Base-by-base conservation (phyloP, 768 basidiomycete species). In the Clavulina sp. region DNA sequence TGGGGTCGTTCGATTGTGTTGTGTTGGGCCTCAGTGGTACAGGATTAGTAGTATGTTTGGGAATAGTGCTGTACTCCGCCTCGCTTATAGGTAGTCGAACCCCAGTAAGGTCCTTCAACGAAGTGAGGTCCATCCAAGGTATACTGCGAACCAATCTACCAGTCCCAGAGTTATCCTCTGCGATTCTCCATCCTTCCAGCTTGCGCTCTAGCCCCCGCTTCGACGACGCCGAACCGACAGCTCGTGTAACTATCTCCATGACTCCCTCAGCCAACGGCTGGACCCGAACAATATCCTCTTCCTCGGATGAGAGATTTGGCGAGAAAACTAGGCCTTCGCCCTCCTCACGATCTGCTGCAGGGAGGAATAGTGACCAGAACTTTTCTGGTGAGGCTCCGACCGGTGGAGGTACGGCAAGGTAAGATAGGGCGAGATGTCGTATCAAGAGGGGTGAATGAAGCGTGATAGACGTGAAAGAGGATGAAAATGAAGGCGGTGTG, bases 311-410 rank as follows among this genome's bases (percentile, higher is more conserved):
- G n/a, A n/a, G n/a, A n/a, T n/a, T n/a, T n/a, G n/a, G n/a, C 13
- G 43, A 46, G 43, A 46, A 46, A 13, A 24, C 43, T 9, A 86
- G 66, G 51, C 65, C 64, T 57, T 81, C 75, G 38, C 72, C 70
- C 57, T 88, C 78, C 52, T 72, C 61, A 76, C 78, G 51, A 4
- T 50, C 49, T 4, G 78, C 75, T 52, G 84, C 62, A 0, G 84
- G 81, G 5, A 77, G 63, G 59, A 92, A 84, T 7, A 87, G 70
- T 33, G 69, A 68, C 84, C 83, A 91, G 65, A 91, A 92, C 59
- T 84, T 84, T 32, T 73, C 67, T n/a, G 70, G 66, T 0, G 73
- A 58, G 5, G 76, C 74, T 36, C 69, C 65, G 5, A 81, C 76
- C 1, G 84, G 81, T 0, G 87, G 85, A 0, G 73, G 74, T 9